Base-by-base conservation (phyloP, 331 rosid genomes). In the Pyracantha coccinea region DNA sequence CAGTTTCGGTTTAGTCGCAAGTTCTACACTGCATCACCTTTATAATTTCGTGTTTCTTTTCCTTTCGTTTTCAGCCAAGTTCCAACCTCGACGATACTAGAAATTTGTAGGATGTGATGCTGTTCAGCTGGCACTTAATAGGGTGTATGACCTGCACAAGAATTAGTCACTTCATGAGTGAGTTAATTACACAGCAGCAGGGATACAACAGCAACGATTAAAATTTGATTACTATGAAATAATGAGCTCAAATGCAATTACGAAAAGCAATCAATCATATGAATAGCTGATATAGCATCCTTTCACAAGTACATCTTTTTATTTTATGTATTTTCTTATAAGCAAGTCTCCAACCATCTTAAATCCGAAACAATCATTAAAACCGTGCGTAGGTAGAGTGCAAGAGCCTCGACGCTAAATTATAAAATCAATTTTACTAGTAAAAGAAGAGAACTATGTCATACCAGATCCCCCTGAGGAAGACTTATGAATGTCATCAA, bases 401-500 rank as follows among this genome's bases (percentile, higher is more conserved):
- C 24, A 71, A 2, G 29, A 32, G 66, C 50, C 25, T 31, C 53
- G 9, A 55, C 4, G 8, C 33, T 19, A 29, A 54, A 25, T 6
- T 54, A 10, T 41, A 71, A 71, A 13, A 54, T 8, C 20, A 28
- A 12, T 20, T 17, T 25, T 31, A 20, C 29, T 20, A 72, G 59
- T 44, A 24, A 35, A 32, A 38, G 68, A 20, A 8, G 41, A 29
- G 62, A 60, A 32, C 17, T 69, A 65, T n/a, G 17, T 29, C 80
- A 76, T 71, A 66, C 80, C 84, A 59, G 19, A 50, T 65, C 45
- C 50, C 65, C 27, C 14, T 69, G 50, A 75, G 27, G 38, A 23
- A 41, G 57, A 25, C 66, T 67, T 63, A 44, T 57, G 52, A 50
- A 80, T 88, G 63, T 84, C 96, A 80, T 94, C 95, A 64, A 92